Evolutionary conservation across 1,284 basidiomycete species (phyloP), one percentile per base, ranked within the genome.

Genomic region (Microbotryum saponariae): DNA sequence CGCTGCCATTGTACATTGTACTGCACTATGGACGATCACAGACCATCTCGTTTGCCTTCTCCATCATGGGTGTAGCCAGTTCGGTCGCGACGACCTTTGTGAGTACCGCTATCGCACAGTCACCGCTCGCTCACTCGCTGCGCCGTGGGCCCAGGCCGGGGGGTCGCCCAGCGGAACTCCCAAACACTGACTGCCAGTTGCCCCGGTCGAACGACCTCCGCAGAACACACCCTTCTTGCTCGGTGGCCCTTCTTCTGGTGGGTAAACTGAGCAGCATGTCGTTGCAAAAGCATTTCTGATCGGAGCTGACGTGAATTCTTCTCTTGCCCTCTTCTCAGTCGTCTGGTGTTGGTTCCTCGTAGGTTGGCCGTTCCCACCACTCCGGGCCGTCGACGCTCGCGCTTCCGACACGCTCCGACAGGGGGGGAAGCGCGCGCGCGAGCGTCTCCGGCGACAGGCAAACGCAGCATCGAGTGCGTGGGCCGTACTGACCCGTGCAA

Each of bases 31-130:
- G 37, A 48, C 42, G 23, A 29, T 58, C 55, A 50, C 54, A 51
- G 66, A 86, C 70, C 82, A 87, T 87, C 64, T 85, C 83, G 70
- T 87, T 87, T 72, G 85, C 85, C 20, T 87, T 87, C 76, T 85
- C 83, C 68, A 87, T 87, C 69, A 87, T 87, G 85, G 82, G 80
- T 65, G 77, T 89, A 27, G 88, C 86, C 74, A 88, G 87, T 5
- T 87, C 85, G 67, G 82, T 90, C 49, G 83, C 88, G 1, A 88
- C 83, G 29, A 89, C 88, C 1, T 87, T 90, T 78, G 37, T 42
- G 37, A 42, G 37, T 42, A 42, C 37, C 10, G 14, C 37, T 14
- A 42, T 42, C 37, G 14, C 14, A 42, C 14, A 42, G 12, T 6
- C 37, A 16, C 37, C 37, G 37, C 37, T 42, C 14, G 37, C 37